These are phyloP conservation scores for Thelephora ganbajun DNA, from an alignment of 768 basidiomycete species.

Conservation along the genomic window DNA sequence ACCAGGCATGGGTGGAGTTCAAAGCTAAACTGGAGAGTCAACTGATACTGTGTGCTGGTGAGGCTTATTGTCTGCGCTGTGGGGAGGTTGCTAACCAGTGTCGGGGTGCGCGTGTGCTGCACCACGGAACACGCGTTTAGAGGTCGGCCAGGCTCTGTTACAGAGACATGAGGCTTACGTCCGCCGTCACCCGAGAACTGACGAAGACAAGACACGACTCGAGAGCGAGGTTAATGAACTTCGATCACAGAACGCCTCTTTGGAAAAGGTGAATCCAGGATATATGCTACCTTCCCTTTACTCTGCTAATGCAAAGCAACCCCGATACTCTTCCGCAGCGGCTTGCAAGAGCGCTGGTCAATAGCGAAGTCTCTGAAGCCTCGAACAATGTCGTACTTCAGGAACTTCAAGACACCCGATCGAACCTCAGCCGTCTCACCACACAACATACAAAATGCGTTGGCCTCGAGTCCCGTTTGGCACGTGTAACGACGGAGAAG, in stretches of 20 bases:
- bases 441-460: constrained; percentile 56
- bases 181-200: constrained; percentile 28
- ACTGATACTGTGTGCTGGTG: constrained; percentile 78
- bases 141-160: constrained; percentile 82
- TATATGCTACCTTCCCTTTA: constrained; percentile 18
- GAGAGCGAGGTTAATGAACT: constrained; percentile 15
- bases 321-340: constrained; percentile 29
- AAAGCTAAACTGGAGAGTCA: constrained; percentile 65
- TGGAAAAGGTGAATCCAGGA: constrained; percentile 34
- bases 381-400: constrained; percentile 62
- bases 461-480: constrained; percentile 56
- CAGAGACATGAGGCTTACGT: constrained; percentile 81
- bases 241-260: constrained; percentile 13
- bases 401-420: constrained; percentile 63
- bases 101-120: constrained; percentile 3
- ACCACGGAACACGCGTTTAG: constrained; percentile 21
- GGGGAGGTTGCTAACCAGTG: neutral
- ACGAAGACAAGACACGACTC: constrained; percentile 14
- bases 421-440: constrained; percentile 50
- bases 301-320: constrained; percentile 5
- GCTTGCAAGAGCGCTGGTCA: constrained; percentile 63
- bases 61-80: constrained; percentile 15
- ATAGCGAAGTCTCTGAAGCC: constrained; percentile 69
- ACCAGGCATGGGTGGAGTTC: constrained; percentile 44
- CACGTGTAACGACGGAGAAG: constrained; percentile 52